These are phyloP conservation scores for Phytopythium aichiense DNA, from an alignment of 352 stramenopile genomes.

Conservation along the genomic window DNA sequence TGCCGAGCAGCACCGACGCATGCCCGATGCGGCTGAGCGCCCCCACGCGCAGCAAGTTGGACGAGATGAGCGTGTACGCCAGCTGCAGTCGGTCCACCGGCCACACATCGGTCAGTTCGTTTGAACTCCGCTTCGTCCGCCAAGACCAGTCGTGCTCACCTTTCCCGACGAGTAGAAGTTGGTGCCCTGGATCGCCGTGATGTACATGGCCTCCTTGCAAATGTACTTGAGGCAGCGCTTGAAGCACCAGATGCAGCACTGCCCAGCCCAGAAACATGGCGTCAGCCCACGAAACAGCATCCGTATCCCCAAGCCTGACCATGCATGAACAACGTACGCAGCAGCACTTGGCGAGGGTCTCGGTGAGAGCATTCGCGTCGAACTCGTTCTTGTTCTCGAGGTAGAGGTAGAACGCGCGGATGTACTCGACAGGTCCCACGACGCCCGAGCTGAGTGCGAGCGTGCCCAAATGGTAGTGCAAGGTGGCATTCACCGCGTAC, in stretches of 20 bases:
- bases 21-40: conserved; percentile 64
- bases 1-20: conserved; percentile 66
- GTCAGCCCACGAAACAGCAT: conserved; percentile 7
- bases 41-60: conserved; percentile 61
- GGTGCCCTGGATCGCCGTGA: conserved; percentile 78
- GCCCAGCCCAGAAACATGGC: conserved; percentile 4
- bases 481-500: conserved; percentile 55
- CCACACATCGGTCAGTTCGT: background rate
- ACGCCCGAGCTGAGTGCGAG: conserved; percentile 57
- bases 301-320: background rate
- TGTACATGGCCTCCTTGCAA: conserved; percentile 77
- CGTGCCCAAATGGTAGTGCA: conserved; percentile 72
- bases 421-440: conserved; percentile 56
- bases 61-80: conserved; percentile 64
- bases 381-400: conserved; percentile 81
- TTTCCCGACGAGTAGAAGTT: conserved; percentile 75
- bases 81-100: conserved; percentile 20
- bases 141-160: conserved; percentile 18
- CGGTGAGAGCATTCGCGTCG: conserved; percentile 55
- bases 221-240: conserved; percentile 82
- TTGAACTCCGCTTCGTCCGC: background rate
- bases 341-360: conserved; percentile 51
- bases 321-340: conserved; percentile 45
- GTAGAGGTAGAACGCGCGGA: conserved; percentile 78
- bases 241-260: conserved; percentile 86